Conservation (phyloP, 2,329 filamentous ascomycete genomes). For the Colletotrichum truncatum region DNA sequence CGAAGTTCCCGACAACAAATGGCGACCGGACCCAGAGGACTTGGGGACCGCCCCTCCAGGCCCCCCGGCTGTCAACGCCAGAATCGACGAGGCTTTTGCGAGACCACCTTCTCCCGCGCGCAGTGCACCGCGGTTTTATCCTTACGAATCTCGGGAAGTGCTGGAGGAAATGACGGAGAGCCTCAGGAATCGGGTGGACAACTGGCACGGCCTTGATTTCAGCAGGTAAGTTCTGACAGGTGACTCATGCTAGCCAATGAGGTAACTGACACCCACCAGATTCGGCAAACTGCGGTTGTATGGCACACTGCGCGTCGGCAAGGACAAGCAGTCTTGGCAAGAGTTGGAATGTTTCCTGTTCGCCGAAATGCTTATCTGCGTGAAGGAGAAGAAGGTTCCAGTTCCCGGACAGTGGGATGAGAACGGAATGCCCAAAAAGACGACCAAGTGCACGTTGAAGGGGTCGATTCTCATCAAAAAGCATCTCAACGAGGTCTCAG, state of each 20-base stretch:
- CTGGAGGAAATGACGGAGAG: constrained; percentile 88
- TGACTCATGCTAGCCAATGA: constrained; percentile 1
- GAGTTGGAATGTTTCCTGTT: constrained; percentile 97
- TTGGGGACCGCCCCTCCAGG: constrained; percentile 63
- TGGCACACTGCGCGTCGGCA: constrained; percentile 90
- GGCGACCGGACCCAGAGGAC: constrained; percentile 87
- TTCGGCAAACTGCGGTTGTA: constrained; percentile 94
- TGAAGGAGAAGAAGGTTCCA: constrained; percentile 90
- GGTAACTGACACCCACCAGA: constrained; percentile 53
- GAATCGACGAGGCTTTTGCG: constrained; percentile 63
- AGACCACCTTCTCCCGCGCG: constrained; percentile 68
- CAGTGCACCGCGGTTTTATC: constrained; percentile 68
- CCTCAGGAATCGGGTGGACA: constrained; percentile 88
- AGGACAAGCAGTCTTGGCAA: constrained; percentile 97
- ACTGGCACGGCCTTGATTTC: constrained; percentile 98
- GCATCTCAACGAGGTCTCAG: constrained; percentile 88
- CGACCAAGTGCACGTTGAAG: constrained; percentile 86
- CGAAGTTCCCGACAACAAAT: constrained; percentile 92
- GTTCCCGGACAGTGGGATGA: constrained; percentile 73
- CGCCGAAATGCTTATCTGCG: constrained; percentile 98
- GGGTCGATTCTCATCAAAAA: constrained; percentile 98
- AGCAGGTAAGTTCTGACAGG: constrained; percentile 63
- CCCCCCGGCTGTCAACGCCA: constrained; percentile 47
- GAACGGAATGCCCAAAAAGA: constrained; percentile 65
- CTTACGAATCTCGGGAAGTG: constrained; percentile 79